phyloP scores from a whole-genome alignment of 768 basidiomycete species.

The Mycena crocata region DNA sequence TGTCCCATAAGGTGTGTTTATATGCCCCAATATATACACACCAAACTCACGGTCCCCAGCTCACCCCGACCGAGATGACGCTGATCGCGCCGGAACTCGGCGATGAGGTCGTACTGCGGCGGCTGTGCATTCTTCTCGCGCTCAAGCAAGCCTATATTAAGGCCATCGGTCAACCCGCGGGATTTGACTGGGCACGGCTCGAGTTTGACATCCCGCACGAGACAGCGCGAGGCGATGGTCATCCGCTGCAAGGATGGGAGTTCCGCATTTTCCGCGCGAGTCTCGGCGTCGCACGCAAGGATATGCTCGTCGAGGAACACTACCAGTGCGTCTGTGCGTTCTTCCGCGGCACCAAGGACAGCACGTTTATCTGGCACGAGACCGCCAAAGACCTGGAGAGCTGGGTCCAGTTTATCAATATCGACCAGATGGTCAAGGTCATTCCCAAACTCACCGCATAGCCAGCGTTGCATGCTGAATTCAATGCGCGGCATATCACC shows the following conservation, averaged over 20 bases:
- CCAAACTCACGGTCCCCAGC: slow-evolving; percentile 40
- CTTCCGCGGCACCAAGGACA: slow-evolving; percentile 74
- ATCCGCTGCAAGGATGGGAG: slow-evolving; percentile 84
- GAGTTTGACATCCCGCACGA: slow-evolving; percentile 80
- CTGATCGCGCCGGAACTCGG: slow-evolving; percentile 63
- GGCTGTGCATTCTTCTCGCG: slow-evolving; percentile 81
- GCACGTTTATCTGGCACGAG: slow-evolving; percentile 79
- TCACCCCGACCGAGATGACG: slow-evolving; percentile 58
- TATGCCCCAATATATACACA: background rate
- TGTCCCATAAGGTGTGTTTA: slow-evolving; percentile 75
- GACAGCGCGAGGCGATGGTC: slow-evolving; percentile 73
- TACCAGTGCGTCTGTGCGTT: slow-evolving; percentile 86
- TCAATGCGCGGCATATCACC: background rate
- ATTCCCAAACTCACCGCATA: slow-evolving; percentile 79
- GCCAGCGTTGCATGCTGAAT: slow-evolving; percentile 7
- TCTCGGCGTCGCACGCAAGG: slow-evolving; percentile 73
- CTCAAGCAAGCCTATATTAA: slow-evolving; percentile 87
- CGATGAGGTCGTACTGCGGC: slow-evolving; percentile 76
- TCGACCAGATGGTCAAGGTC: slow-evolving; percentile 85
- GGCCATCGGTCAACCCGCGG: slow-evolving; percentile 83
- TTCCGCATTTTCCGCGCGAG: slow-evolving; percentile 84
- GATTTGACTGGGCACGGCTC: slow-evolving; percentile 85
- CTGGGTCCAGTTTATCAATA: slow-evolving; percentile 88
- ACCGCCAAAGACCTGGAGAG: slow-evolving; percentile 74
- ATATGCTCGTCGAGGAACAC: slow-evolving; percentile 67